Evolutionary conservation across 192 early-diverging fungal genomes (phyloP).

Genomic region (Glomus cerebriforme): DNA sequence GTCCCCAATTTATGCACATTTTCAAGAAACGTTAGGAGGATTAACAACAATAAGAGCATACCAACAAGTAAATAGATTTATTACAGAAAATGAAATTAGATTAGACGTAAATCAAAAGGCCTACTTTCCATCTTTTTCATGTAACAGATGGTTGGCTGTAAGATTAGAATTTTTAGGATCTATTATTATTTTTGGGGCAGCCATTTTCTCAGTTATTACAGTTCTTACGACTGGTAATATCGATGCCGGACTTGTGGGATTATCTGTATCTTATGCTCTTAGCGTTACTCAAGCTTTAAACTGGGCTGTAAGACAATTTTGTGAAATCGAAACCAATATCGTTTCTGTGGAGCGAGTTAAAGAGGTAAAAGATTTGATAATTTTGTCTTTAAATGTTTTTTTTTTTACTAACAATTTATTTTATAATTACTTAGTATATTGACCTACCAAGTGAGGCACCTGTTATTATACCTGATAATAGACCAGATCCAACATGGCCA

Average conservation of each 20-base stretch:
- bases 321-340: conserved; percentile 78
- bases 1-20: conserved; percentile 81
- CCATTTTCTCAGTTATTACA: conserved; percentile 69
- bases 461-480: conserved; percentile 61
- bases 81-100: conserved; percentile 61
- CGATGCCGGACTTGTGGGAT: conserved; percentile 72
- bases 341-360: conserved; percentile 77
- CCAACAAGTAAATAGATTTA: conserved; percentile 65
- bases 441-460: conserved; percentile 80
- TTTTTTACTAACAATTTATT: conserved; percentile 42
- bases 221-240: conserved; percentile 53
- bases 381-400: conserved; percentile 32
- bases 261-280: conserved; percentile 68
- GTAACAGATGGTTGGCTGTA: conserved; percentile 69
- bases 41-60: conserved; percentile 84
- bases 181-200: conserved; percentile 77
- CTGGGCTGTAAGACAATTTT: conserved; percentile 85
- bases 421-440: conserved; percentile 79
- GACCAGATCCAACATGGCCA: conserved; percentile 72
- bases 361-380: conserved; percentile 41
- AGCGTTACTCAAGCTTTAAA: conserved; percentile 81
- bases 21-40: conserved; percentile 77
- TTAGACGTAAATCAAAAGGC: conserved; percentile 81
- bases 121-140: conserved; percentile 72
- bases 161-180: conserved; percentile 73